phyloP scores from a whole-genome alignment of 805 yeast genomes.

The Starmerella etchellsii region DNA sequence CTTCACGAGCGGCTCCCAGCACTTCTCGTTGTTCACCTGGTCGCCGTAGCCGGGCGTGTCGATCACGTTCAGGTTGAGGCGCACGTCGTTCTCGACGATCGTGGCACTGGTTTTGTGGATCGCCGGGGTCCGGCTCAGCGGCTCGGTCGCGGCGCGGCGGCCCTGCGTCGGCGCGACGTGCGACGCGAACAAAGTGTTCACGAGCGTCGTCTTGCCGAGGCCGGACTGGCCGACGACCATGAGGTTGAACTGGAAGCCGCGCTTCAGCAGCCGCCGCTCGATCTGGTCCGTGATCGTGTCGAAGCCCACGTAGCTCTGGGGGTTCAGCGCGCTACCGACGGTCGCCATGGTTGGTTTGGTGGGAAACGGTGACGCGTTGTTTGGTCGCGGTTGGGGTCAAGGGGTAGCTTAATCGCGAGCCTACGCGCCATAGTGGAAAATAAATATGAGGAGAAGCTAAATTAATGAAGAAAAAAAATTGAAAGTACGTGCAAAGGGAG shows the following conservation, averaged over 20 bases:
- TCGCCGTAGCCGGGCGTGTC: slow-evolving; percentile 99
- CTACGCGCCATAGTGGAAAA: too few relatives aligned
- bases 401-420: too few relatives aligned
- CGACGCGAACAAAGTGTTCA: slow-evolving; percentile 81
- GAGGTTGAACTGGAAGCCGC: slow-evolving; percentile 87
- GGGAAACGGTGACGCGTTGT: too few relatives aligned
- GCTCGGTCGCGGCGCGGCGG: slow-evolving; percentile 51
- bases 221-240: slow-evolving; percentile 91
- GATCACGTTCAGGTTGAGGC: slow-evolving; percentile 71
- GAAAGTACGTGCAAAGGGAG: too few relatives aligned
- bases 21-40: slow-evolving; percentile 84
- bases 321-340: slow-evolving; percentile 25
- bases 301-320: slow-evolving; percentile 81
- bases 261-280: slow-evolving; percentile 77
- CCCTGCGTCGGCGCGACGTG: slow-evolving; percentile 66
- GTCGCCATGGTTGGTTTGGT: neutral
- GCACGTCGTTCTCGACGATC: slow-evolving; percentile 75
- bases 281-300: slow-evolving; percentile 94
- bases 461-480: too few relatives aligned
- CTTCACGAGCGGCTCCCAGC: slow-evolving; percentile 93
- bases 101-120: slow-evolving; percentile 37
- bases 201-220: slow-evolving; percentile 81
- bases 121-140: slow-evolving; percentile 76
- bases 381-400: too few relatives aligned
- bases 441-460: too few relatives aligned